Evolutionary conservation across 2,329 filamentous ascomycete genomes (phyloP).

Genomic region (Emergomyces orientalis): DNA sequence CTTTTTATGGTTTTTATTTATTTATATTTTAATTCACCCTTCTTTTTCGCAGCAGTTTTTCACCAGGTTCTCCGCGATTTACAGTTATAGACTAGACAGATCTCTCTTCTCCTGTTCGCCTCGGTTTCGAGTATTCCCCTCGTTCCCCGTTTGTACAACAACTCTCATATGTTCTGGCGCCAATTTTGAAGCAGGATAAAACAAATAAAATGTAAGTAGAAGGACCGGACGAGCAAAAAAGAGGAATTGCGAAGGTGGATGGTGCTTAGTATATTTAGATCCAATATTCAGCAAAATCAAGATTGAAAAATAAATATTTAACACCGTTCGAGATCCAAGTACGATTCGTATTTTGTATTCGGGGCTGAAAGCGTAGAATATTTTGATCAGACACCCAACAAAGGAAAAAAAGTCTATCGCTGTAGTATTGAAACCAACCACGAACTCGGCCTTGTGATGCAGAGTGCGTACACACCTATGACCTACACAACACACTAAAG

Average conservation of each 20-base stretch:
- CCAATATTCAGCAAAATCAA: not conserved
- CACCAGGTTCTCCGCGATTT: not conserved
- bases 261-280: not conserved
- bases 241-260: not conserved
- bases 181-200: conserved; percentile 2
- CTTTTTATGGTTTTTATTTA: conserved; percentile 7
- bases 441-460: no score
- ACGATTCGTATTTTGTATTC: not conserved
- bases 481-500: not conserved
- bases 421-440: no score
- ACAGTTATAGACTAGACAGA: conserved; percentile 5
- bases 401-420: not conserved
- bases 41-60: not conserved
- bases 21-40: not conserved
- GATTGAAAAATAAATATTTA: not conserved
- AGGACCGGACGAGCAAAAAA: not conserved
- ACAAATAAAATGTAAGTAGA: not conserved
- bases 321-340: not conserved
- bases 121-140: not conserved
- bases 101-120: conserved; percentile 8
- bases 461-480: no score
- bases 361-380: not conserved
- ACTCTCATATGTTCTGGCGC: not conserved
- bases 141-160: not conserved
- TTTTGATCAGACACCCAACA: not conserved